Conservation (phyloP, 768 basidiomycete species). For the Tulasnella sp. region DNA sequence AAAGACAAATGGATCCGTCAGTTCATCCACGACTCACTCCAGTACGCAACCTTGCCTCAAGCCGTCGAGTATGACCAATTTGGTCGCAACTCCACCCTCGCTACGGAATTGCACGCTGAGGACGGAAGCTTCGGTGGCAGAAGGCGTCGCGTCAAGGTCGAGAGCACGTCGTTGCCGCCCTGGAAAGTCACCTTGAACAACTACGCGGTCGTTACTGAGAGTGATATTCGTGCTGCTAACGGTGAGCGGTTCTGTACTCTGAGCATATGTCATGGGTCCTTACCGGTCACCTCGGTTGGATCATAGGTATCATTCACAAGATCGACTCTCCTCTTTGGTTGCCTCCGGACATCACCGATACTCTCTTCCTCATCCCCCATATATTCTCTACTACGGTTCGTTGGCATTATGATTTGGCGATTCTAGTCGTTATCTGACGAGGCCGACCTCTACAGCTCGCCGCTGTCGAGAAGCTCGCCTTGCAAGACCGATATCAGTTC, state of each 20-base stretch:
- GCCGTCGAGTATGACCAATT: neutral
- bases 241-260: neutral
- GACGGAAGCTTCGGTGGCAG: constrained; percentile 9
- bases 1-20: neutral
- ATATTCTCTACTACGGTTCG: constrained; percentile 9
- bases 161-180: neutral
- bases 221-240: constrained; percentile 5
- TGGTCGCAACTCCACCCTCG: constrained; percentile 9
- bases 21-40: constrained; percentile 2
- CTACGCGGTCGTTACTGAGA: neutral
- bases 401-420: too few species aligned
- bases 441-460: neutral
- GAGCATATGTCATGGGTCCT: neutral
- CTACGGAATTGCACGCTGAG: neutral
- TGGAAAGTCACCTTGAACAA: constrained; percentile 12
- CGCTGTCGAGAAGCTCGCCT: constrained; percentile 6
- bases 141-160: constrained; percentile 10
- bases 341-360: constrained; percentile 1
- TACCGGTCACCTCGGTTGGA: neutral
- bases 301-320: constrained; percentile 11
- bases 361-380: neutral
- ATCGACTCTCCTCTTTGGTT: constrained; percentile 8
- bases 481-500: constrained; percentile 8
- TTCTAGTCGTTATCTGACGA: too few species aligned
- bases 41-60: constrained; percentile 7